Conservation (phyloP, 2,329 filamentous ascomycete genomes). For the Aspergillus carbonarius region DNA sequence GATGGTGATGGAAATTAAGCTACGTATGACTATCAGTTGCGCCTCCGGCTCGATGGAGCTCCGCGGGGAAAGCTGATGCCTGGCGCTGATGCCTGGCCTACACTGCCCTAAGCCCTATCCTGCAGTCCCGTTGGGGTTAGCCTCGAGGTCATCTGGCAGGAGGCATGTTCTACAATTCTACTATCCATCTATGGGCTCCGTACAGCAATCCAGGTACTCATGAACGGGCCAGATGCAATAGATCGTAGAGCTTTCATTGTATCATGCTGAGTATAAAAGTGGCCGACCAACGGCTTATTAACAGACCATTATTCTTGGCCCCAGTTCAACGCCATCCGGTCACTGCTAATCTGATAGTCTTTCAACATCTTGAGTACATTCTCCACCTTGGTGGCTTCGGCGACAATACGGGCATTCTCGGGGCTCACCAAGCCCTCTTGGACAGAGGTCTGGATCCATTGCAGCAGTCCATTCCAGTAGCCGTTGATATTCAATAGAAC, state of each 20-base stretch:
- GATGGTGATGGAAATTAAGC: neutral
- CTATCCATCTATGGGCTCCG: neutral
- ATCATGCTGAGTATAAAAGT: neutral
- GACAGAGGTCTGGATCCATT: conserved; percentile 77
- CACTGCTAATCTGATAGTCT: conserved; percentile 72
- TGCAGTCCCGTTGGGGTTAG: neutral
- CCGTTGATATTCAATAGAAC: conserved; percentile 83
- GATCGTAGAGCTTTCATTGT: neutral
- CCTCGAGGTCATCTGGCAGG: neutral
- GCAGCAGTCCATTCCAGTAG: conserved; percentile 84
- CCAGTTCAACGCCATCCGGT: conserved; percentile 81
- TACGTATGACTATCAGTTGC: conserved; percentile 12
- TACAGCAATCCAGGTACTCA: neutral
- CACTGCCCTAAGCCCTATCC: conserved; percentile 4
- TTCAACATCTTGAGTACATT: conserved; percentile 69
- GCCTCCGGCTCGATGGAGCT: conserved; percentile 7
- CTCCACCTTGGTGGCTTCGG: conserved; percentile 69
- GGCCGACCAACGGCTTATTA: neutral
- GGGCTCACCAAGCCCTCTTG: conserved; percentile 72
- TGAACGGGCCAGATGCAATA: neutral
- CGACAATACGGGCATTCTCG: conserved; percentile 72
- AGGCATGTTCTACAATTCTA: neutral
- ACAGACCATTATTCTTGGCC: conserved; percentile 55
- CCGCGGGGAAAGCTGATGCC: conserved; percentile 7
- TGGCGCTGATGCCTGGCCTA: conserved; percentile 4